phyloP scores from a whole-genome alignment of 2,329 filamentous ascomycete genomes.

The Epichloe gansuensis region DNA sequence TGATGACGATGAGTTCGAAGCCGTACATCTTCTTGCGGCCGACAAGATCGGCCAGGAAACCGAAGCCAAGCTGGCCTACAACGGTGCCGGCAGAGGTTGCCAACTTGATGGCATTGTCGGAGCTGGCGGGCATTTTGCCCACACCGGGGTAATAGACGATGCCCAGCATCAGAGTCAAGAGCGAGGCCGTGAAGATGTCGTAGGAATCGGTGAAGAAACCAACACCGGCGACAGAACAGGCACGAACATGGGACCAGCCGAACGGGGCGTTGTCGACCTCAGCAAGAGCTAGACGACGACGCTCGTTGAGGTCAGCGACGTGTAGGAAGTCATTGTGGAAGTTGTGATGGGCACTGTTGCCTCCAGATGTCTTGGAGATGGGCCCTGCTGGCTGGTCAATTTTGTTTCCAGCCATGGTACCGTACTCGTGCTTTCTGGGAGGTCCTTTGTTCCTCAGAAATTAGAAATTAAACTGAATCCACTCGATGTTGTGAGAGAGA shows the following conservation, averaged over 20 bases:
- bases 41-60: slow-evolving; percentile 62
- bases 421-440: background rate
- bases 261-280: slow-evolving; percentile 74
- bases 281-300: slow-evolving; percentile 63
- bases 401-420: slow-evolving; percentile 4
- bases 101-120: slow-evolving; percentile 76
- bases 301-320: slow-evolving; percentile 61
- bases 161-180: slow-evolving; percentile 63
- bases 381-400: slow-evolving; percentile 5
- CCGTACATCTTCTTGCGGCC: slow-evolving; percentile 65
- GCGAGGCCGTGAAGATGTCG: slow-evolving; percentile 66
- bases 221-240: slow-evolving; percentile 65
- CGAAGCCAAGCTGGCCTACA: slow-evolving; percentile 69
- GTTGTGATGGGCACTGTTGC: slow-evolving; percentile 62
- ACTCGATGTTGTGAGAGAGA: too few species aligned
- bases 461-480: too few species aligned
- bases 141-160: slow-evolving; percentile 56
- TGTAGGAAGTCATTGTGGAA: slow-evolving; percentile 60
- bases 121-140: slow-evolving; percentile 48
- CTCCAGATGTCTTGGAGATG: slow-evolving; percentile 41
- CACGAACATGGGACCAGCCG: slow-evolving; percentile 72
- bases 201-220: slow-evolving; percentile 86
- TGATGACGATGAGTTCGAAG: slow-evolving; percentile 67
- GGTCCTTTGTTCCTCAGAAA: background rate
- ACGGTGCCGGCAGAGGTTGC: slow-evolving; percentile 75